Base-by-base conservation (phyloP, 257 asterid species). In the Schizonepeta tenuifolia region DNA sequence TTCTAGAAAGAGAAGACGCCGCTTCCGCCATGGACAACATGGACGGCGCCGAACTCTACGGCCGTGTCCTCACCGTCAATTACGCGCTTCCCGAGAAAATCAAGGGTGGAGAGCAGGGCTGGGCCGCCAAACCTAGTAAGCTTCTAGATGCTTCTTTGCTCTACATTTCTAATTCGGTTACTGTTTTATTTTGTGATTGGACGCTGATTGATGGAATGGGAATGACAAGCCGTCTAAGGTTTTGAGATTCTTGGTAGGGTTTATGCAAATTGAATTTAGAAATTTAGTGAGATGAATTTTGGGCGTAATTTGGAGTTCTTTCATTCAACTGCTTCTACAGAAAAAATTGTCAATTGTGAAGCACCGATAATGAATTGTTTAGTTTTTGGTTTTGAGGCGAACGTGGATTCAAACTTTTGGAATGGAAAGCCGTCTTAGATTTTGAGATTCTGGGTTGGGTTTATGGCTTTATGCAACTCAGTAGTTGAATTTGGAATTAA, bases 91-190 rank as follows among this genome's bases (percentile, higher is more conserved):
- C 98, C 17, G 98, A 93, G 79, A 64, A 66, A 33, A 93, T 93
- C 74, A 93, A 93, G 96, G 98, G 98, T 18, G 98, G 98, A 22
- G 97, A 93, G 74, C 89, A 80, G 62, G 98, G 98, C 44, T 93
- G 98, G 98, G 98, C 98, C 54, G 98, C 98, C 55, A 93, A 93
- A 84, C 97, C 98, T 40, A 85, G 97, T 93, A 88, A 87, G 92
- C 73, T 61, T 51, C 56, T 65, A 11, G 18, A 57, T 24, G 1
- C 33, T 9, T 17, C 14, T 49, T 15, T 41, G 20, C 50, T 65
- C 54, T 2, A 9, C 55, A 20, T 26, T 26, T 18, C 65, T 21
- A 11, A 63, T 64, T 33, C 7, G 60, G 58, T 36, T 36, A 1
- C 6, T 33, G 5, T 65, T 65, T 44, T 4, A 43, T 14, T 43